Conservation (phyloP, 805 yeast species). For the Saturnispora dispora region DNA sequence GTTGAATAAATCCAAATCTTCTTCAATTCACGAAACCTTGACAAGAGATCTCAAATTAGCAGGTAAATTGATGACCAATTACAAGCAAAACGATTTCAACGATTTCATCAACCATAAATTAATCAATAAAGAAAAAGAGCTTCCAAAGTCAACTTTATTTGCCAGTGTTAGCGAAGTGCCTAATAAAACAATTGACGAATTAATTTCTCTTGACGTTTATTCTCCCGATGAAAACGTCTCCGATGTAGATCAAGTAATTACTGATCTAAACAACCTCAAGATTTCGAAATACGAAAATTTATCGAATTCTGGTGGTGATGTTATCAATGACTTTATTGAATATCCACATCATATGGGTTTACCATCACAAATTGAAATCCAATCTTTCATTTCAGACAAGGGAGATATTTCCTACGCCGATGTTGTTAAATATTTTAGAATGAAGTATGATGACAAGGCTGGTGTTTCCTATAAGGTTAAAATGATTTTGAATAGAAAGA, state of each 20-base stretch:
- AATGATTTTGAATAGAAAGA: conserved; percentile 50
- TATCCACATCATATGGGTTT: conserved; percentile 66
- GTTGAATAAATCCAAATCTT: conserved; percentile 49
- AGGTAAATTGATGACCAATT: conserved; percentile 55
- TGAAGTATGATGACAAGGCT: conserved; percentile 40
- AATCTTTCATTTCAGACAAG: conserved; percentile 59
- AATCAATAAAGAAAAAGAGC: conserved; percentile 32
- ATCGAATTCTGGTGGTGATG: conserved; percentile 18
- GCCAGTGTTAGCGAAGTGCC: conserved; percentile 60
- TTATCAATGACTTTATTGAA: conserved; percentile 30
- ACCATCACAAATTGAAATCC: conserved; percentile 62
- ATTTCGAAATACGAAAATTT: conserved; percentile 26
- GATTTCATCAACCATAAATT: conserved; percentile 45
- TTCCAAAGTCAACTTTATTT: conserved; percentile 11
- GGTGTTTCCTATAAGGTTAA: conserved; percentile 58
- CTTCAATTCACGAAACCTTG: conserved; percentile 56
- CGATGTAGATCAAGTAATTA: conserved; percentile 16
- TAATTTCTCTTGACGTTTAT: conserved; percentile 20
- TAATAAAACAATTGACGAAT: conserved; percentile 50
- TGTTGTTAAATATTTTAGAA: conserved; percentile 53
- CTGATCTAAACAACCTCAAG: conserved; percentile 26
- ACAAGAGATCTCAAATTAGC: conserved; percentile 70
- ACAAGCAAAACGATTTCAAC: conserved; percentile 38
- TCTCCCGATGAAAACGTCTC: conserved; percentile 16
- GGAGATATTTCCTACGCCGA: conserved; percentile 63